Percentiles rank a stretch among this genome's conserved stretches.
Conservation (phyloP, 2,329 filamentous ascomycete genomes). For the Orbilia brochopaga region DNA sequence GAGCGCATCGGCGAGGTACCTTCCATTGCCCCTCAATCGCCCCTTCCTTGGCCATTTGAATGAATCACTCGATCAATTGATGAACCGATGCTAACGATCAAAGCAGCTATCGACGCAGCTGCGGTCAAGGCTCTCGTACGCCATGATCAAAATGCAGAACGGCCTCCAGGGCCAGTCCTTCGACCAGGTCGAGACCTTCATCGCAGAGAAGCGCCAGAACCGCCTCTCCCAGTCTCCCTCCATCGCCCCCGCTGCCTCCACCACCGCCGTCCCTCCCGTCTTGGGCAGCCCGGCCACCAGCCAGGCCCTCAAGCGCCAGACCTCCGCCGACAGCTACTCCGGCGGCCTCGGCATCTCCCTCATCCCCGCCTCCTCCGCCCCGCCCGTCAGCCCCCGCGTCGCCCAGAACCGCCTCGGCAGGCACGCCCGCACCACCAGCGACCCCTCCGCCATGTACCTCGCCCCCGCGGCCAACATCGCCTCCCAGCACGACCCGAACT, state of each 20-base stretch:
- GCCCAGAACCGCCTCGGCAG: slow-evolving; percentile 28
- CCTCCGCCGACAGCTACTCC: slow-evolving; percentile 35
- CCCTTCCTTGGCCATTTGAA: too few species aligned
- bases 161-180: slow-evolving; percentile 45
- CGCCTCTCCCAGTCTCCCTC: slow-evolving; percentile 44
- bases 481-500: slow-evolving; percentile 44
- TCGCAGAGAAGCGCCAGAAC: slow-evolving; percentile 38
- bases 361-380: slow-evolving; percentile 25
- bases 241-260: slow-evolving; percentile 24
- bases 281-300: slow-evolving; percentile 16
- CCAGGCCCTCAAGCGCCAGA: slow-evolving; percentile 41
- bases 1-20: slow-evolving; percentile 51
- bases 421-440: slow-evolving; percentile 41
- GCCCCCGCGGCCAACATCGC: slow-evolving; percentile 43
- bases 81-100: slow-evolving; percentile 7
- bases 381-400: slow-evolving; percentile 28
- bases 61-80: too few species aligned
- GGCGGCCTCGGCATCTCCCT: slow-evolving; percentile 34
- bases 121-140: slow-evolving; percentile 44
- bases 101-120: slow-evolving; percentile 43
- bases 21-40: slow-evolving; percentile 20
- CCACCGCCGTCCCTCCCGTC: slow-evolving; percentile 12
- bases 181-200: slow-evolving; percentile 44
- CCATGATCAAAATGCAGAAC: slow-evolving; percentile 51
- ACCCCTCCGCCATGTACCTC: slow-evolving; percentile 42